Base-by-base conservation (phyloP, 148 eudicot genomes). In the Salicornia ramosissima region DNA sequence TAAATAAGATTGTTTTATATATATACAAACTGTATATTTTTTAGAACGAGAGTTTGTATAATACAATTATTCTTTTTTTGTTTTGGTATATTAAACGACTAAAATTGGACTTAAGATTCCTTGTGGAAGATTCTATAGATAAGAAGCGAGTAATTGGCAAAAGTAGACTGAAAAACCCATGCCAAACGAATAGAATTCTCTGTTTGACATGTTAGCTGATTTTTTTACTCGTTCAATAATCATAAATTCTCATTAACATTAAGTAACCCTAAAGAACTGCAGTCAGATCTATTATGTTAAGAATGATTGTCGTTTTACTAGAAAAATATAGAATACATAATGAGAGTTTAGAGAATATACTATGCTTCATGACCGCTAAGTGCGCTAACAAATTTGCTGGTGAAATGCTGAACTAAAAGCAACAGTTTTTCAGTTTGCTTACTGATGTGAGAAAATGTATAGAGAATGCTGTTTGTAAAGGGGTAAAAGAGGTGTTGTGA, bases 401-500 rank as follows among this genome's bases (percentile, higher is more conserved):
- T 2, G 25, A 4, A 51, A 51, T n/a, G 54, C 54, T 51, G 24
- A 26, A 13, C 21, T 4, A 56, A 56, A 19, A 56, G n/a, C 61
- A 16, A 9, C 36, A 36, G 40, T 12, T 28, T 1, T 56, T 56
- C 30, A 28, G 11, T 29, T 26, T 13, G 21, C 33, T 56, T 16
- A 28, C 34, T 5, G 34, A 15, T 56, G 29, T 29, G 33, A 13
- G 15, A 22, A 13, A 29, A n/a, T 6, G 54, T 5, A 12, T 5
- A 15, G 34, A 56, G 58, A 56, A 28, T 56, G 16, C 7, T 13
- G 33, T 29, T 29, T 33, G 14, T 18, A 56, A 28, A 28, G 61
- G 61, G 61, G 14, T 18, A 56, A 28, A 28, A 34, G 61, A 28
- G 61, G 61, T 21, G 14, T 56, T 56, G 61, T 56, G 61, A 28